Evolutionary conservation across 768 basidiomycete genomes (phyloP), one percentile per base, ranked within the genome.

Genomic region (Phlebiopsis flavidoalba): DNA sequence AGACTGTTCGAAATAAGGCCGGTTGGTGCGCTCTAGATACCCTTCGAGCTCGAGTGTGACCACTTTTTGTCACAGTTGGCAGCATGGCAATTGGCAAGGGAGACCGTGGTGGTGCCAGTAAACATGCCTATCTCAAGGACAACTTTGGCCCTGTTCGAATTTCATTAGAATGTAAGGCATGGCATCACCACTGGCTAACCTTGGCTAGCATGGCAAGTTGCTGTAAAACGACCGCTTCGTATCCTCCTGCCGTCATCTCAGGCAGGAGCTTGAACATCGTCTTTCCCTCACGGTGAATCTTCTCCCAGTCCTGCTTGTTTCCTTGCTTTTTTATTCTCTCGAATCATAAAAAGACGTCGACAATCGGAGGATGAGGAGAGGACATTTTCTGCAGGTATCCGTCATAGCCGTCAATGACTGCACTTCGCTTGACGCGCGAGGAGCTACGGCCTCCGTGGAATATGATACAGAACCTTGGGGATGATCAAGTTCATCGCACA

Each of bases 41-140:
- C 10, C 45, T 37, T 64, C 63, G 14, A 64, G 55, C 22, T 64
- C 63, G 17, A 64, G 51, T 15, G 59, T 49, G 17, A 55, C 52
- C 8, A 64, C 56, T 35, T 61, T n/a, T 60, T 35, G 53, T 24
- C 3, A 61, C 60, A 3, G 53, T 50, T 2, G 63, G 63, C 12
- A 61, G 5, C 36, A 64, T 24, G 1, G 63, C 63, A 14, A 64
- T 61, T 24, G 1, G 63, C 63, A 14, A 64, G 57, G 11, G 63
- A 52, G 5, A 64, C 63, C n/a, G 63, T 64, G 7, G 63, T 61
- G 12, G 63, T 64, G 36, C 63, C 63, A 8, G 60, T 64, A 43
- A 64, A 64, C 63, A 64, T 64, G 31, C 63, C 63, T 21, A 64
- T 61, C 37, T 64, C 63, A 21, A 64, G 59, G 17, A 64, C 43